These are phyloP conservation scores for Hsuehochloa calcarea DNA, from an alignment of 176 grass and related monocot genomes.

Conservation along the genomic window DNA sequence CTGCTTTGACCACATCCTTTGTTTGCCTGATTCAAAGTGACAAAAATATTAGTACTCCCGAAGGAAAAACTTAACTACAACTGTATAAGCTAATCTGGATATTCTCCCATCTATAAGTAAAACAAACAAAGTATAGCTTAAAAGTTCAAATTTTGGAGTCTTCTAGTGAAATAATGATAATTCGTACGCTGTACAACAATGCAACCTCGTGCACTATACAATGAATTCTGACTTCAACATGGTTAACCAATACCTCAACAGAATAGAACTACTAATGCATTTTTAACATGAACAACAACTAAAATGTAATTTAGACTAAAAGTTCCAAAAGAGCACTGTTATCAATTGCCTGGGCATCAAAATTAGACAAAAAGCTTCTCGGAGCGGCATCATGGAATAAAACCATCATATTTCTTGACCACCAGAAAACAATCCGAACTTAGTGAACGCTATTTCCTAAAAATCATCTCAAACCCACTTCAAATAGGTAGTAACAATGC, in stretches of 20 bases:
- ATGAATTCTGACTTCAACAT: background rate
- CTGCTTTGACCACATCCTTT: constrained; percentile 82
- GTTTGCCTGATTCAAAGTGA: constrained; percentile 68
- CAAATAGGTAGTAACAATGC: background rate
- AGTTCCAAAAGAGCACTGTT: background rate
- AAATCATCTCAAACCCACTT: background rate
- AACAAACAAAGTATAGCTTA: background rate
- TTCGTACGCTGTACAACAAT: background rate
- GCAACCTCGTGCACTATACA: background rate
- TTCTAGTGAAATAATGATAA: background rate
- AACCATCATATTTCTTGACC: constrained; percentile 2
- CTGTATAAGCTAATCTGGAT: background rate
- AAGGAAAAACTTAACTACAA: background rate
- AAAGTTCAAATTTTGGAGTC: background rate
- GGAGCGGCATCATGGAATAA: background rate
- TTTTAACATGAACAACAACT: background rate
- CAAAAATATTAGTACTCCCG: constrained; percentile 5
- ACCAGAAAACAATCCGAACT: background rate
- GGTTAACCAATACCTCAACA: background rate
- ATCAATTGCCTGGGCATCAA: background rate
- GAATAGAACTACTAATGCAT: background rate
- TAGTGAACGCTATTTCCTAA: background rate
- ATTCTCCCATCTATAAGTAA: background rate
- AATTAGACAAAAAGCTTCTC: background rate
- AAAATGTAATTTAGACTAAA: background rate